phyloP scores from a whole-genome alignment of 169 alveolate genomes.

The Eimeria sp. region DNA sequence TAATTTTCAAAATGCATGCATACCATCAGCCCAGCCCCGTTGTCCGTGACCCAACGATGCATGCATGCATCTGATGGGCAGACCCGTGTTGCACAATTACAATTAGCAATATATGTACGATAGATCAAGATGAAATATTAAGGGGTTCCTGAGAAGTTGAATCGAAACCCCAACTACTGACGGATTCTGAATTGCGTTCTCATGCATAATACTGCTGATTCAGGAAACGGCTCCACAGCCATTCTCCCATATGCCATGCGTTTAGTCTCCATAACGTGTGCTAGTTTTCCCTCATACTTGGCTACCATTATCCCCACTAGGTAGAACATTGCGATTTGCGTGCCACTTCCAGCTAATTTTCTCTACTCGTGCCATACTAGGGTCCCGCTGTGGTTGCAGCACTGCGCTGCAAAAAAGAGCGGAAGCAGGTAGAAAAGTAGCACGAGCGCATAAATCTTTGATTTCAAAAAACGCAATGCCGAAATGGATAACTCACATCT shows the following conservation, averaged over 20 bases:
- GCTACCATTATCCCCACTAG: not conserved
- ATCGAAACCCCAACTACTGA: not conserved
- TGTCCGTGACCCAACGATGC: constrained; percentile 7
- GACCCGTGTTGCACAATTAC: not conserved
- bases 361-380: not conserved
- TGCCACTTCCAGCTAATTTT: not conserved
- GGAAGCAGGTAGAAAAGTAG: not conserved
- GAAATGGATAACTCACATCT: constrained; percentile 16
- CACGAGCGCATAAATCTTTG: not conserved
- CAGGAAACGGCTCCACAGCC: not conserved
- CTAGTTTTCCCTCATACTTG: not conserved
- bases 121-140: not conserved
- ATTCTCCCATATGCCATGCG: not conserved
- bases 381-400: not conserved
- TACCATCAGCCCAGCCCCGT: constrained; percentile 9
- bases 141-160: not conserved
- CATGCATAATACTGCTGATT: not conserved
- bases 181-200: not conserved
- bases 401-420: not conserved
- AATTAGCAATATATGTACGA: not conserved
- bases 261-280: not conserved
- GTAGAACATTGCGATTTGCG: not conserved
- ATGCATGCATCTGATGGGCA: constrained; percentile 69
- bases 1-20: not conserved
- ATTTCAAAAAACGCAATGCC: not conserved